phyloP scores from a whole-genome alignment of 140 eudicot species.

The Erigeron philadelphicus region DNA sequence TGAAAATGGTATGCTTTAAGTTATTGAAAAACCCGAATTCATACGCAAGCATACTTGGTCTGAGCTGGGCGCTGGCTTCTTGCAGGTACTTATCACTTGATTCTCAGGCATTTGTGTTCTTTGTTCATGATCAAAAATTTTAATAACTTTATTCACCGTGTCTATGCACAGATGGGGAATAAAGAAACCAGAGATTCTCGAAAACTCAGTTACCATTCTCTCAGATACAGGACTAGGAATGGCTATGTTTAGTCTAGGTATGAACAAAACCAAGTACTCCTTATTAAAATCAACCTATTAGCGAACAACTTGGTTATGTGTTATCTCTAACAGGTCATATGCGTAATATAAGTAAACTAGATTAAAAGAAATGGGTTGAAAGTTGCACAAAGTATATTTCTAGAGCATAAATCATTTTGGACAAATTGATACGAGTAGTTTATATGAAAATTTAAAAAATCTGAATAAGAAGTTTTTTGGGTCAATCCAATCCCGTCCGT shows the following conservation, averaged over 20 bases:
- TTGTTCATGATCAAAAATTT: slow-evolving; percentile 1
- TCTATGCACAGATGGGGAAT: slow-evolving; percentile 34
- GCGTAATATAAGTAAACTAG: no score
- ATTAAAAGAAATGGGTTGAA: background rate
- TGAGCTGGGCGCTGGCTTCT: slow-evolving; percentile 40
- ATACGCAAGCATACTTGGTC: slow-evolving; percentile 36
- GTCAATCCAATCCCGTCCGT: no score
- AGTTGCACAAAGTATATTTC: background rate
- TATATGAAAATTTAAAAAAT: no score
- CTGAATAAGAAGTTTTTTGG: no score
- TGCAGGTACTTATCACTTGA: slow-evolving; percentile 30
- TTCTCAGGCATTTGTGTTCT: background rate
- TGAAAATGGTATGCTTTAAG: slow-evolving; percentile 40
- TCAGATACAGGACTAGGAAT: slow-evolving; percentile 44
- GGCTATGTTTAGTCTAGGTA: slow-evolving; percentile 50
- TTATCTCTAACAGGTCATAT: no score
- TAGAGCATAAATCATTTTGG: background rate
- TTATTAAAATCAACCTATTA: no score
- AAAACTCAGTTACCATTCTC: slow-evolving; percentile 42
- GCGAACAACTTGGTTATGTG: no score
- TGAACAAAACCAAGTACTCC: background rate
- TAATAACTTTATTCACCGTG: background rate
- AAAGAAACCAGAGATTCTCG: slow-evolving; percentile 36
- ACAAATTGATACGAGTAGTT: background rate
- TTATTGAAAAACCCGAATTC: slow-evolving; percentile 38